Evolutionary conservation across 441 rosid species (phyloP), one percentile per base, ranked within the genome.

Genomic region (Omphalea diandra): DNA sequence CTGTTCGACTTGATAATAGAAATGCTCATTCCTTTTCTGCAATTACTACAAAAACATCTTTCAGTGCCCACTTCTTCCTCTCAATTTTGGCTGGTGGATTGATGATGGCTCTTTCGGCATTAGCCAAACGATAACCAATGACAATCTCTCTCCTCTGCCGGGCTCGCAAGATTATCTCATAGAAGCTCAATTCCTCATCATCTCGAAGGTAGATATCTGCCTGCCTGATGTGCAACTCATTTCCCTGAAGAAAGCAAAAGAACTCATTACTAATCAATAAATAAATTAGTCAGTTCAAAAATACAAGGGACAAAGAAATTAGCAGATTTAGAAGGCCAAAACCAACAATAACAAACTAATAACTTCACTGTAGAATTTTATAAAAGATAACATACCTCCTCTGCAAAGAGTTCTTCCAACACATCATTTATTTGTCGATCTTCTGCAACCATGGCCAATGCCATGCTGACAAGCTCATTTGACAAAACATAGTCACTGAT

Each of bases 391-490:
- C 27, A 50, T 85, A 87, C 95, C 95, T 89, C 95, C 75, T 89
- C 95, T 0, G 90, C 88, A 12, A 87, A 87, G 31, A 89, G 88
- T 83, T 89, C 94, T 74, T 89, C 91, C 71, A 87, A 72, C 38
- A 87, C 89, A 57, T 82, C 75, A 68, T 89, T 87, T 73, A 89
- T 87, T 78, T 89, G 91, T 52, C 83, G 87, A 74, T 89, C 91
- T 79, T 89, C 95, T 5, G 95, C 89, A 71, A 89, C 94, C 91
- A 89, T 87, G 62, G 95, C 95, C 61, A 89, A 62, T 26, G 91
- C 95, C 95, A 89, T 89, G 82, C 95, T 89, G 67, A 89, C 90
- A 53, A 89, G 91, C 75, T 87, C 95, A 41, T 89, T 89, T 65
- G 95, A 89, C 65, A 87, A 69, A 60, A 89, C 90, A 59, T 85